A percentile compares a stretch with the other conserved stretches of the same genome.
Evolutionary conservation across 2,329 filamentous ascomycete genomes (phyloP).

Genomic region (Phialocephala sp.): DNA sequence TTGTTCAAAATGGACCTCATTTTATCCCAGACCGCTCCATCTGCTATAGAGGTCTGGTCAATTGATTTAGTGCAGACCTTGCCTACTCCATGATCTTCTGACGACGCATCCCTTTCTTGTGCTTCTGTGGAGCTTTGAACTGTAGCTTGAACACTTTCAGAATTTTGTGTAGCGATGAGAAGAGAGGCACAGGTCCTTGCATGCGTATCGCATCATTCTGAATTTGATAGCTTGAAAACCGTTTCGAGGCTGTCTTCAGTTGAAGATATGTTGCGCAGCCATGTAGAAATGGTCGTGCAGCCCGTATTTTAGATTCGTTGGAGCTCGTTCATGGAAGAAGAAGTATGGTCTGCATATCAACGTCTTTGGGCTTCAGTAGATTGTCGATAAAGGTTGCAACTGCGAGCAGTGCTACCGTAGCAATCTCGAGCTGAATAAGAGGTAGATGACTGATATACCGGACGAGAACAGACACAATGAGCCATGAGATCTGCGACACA

Average conservation of each 20-base stretch:
- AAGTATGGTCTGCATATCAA: not conserved
- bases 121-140: too few species aligned
- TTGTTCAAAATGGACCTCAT: too few species aligned
- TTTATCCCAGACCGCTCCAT: too few species aligned
- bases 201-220: not conserved
- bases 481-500: not conserved
- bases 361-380: not conserved
- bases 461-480: not conserved
- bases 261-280: not conserved
- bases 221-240: not conserved
- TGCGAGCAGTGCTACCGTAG: not conserved
- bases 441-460: not conserved
- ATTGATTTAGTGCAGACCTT: too few species aligned
- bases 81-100: too few species aligned
- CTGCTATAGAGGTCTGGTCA: too few species aligned
- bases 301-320: too few species aligned
- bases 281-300: not conserved
- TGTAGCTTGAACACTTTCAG: too few species aligned
- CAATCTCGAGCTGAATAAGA: not conserved
- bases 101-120: too few species aligned
- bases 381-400: not conserved
- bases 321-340: too few species aligned
- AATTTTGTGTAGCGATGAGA: not conserved
- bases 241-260: not conserved
- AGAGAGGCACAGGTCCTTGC: not conserved